phyloP scores from a whole-genome alignment of 176 grass and related monocot genomes.

The Musa itinerans region DNA sequence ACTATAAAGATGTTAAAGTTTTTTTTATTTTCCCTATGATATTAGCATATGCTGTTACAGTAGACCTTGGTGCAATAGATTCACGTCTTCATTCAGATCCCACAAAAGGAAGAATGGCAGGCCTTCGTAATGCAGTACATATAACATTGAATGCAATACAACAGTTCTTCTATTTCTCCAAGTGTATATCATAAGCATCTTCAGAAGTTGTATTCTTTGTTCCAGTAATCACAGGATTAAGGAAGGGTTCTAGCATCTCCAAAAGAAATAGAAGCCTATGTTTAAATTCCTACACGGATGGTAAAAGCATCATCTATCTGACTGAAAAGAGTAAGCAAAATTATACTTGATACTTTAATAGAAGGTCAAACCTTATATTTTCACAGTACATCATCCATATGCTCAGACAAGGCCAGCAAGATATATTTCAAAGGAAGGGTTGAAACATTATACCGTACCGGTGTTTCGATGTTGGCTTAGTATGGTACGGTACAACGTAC shows the following conservation, averaged over 20 bases:
- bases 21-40: not conserved
- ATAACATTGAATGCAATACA: constrained; percentile 37
- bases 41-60: constrained; percentile 22
- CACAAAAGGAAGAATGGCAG: no score
- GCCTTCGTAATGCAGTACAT: no score
- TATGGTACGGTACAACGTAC: no score
- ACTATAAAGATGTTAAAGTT: no score
- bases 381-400: no score
- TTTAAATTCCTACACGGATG: constrained; percentile 54
- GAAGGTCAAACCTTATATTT: no score
- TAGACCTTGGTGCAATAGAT: no score
- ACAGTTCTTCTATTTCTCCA: constrained; percentile 40
- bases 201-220: constrained; percentile 48
- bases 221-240: constrained; percentile 50
- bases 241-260: constrained; percentile 94
- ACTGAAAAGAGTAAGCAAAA: not conserved
- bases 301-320: constrained; percentile 26
- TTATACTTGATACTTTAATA: not conserved
- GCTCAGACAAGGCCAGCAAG: no score
- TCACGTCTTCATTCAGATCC: no score
- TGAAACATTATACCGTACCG: no score
- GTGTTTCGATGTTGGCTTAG: no score
- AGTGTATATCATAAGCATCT: constrained; percentile 38
- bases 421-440: no score
- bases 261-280: constrained; percentile 82